These are phyloP conservation scores for Xylaria intraflava DNA, from an alignment of 495 filamentous ascomycete genomes.

Conservation along the genomic window DNA sequence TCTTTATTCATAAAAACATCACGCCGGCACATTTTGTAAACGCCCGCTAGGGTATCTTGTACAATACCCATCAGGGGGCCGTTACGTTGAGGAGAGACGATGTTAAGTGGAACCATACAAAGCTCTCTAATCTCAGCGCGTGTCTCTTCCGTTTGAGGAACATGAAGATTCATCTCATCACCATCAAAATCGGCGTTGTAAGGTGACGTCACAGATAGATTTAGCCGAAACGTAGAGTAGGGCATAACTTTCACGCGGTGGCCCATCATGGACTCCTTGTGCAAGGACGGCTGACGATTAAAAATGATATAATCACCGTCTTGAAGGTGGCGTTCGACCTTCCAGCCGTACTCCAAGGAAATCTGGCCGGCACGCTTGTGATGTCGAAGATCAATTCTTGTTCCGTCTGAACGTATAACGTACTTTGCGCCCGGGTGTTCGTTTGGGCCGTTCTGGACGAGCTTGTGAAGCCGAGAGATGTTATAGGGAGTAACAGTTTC, in stretches of 20 bases:
- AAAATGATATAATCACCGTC: slow-evolving; percentile 98
- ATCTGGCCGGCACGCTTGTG: slow-evolving; percentile 78
- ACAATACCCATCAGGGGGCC: slow-evolving; percentile 99
- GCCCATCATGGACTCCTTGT: slow-evolving; percentile 99
- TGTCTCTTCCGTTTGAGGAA: slow-evolving; percentile 93
- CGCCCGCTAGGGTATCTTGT: slow-evolving; percentile 91
- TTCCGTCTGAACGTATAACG: slow-evolving; percentile 85
- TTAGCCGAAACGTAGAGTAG: slow-evolving; percentile 95
- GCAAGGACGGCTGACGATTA: slow-evolving; percentile 96
- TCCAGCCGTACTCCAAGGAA: slow-evolving; percentile 90
- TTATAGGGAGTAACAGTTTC: slow-evolving; percentile 98
- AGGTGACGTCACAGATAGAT: slow-evolving; percentile 93
- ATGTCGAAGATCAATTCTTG: slow-evolving; percentile 88
- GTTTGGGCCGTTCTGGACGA: slow-evolving; percentile 89
- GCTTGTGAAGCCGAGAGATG: slow-evolving; percentile 78
- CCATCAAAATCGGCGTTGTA: slow-evolving; percentile 99
- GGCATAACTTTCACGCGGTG: slow-evolving; percentile 97
- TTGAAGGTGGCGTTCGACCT: slow-evolving; percentile 91
- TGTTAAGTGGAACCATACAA: slow-evolving; percentile 93
- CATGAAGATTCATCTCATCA: slow-evolving; percentile 99
- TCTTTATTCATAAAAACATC: slow-evolving; percentile 87
- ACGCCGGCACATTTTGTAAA: slow-evolving; percentile 91
- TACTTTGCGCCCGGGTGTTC: slow-evolving; percentile 93
- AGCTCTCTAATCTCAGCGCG: slow-evolving; percentile 88
- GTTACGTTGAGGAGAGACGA: slow-evolving; percentile 96